These are phyloP conservation scores for Ceratocystis smalleyi DNA, from an alignment of 2,329 filamentous ascomycete species.

Conservation along the genomic window DNA sequence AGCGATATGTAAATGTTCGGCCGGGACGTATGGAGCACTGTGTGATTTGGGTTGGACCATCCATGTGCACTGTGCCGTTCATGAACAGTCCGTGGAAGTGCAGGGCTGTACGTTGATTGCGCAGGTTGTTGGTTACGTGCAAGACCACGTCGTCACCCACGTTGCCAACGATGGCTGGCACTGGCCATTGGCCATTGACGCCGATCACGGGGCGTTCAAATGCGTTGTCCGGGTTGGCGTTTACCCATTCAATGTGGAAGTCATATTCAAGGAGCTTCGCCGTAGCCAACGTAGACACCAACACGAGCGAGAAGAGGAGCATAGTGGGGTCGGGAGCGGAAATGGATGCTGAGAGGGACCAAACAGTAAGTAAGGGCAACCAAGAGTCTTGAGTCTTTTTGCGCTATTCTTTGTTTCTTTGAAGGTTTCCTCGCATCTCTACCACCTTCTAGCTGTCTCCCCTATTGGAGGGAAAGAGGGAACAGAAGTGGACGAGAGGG, in stretches of 20 bases:
- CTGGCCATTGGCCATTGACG: conserved; percentile 63
- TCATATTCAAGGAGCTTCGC: conserved; percentile 42
- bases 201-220: conserved; percentile 53
- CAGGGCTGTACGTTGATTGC: conserved; percentile 46
- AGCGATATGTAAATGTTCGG: conserved; percentile 52
- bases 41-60: conserved; percentile 49
- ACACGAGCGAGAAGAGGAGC: conserved; percentile 4
- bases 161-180: conserved; percentile 47
- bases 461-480: background rate
- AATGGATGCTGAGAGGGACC: no score
- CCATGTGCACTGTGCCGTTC: conserved; percentile 54
- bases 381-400: background rate
- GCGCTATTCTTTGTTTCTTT: background rate
- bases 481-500: no score
- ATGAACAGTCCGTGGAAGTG: conserved; percentile 59
- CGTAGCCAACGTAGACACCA: conserved; percentile 20
- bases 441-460: background rate
- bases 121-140: conserved; percentile 42
- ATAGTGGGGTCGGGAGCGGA: background rate
- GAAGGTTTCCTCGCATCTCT: background rate
- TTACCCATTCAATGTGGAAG: conserved; percentile 58
- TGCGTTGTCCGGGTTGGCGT: conserved; percentile 53
- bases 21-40: conserved; percentile 54
- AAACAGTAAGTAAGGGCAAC: background rate
- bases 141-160: conserved; percentile 47